Evolutionary conservation across 192 early-diverging fungal species (phyloP).

Genomic region (Backusella tuberculispora): DNA sequence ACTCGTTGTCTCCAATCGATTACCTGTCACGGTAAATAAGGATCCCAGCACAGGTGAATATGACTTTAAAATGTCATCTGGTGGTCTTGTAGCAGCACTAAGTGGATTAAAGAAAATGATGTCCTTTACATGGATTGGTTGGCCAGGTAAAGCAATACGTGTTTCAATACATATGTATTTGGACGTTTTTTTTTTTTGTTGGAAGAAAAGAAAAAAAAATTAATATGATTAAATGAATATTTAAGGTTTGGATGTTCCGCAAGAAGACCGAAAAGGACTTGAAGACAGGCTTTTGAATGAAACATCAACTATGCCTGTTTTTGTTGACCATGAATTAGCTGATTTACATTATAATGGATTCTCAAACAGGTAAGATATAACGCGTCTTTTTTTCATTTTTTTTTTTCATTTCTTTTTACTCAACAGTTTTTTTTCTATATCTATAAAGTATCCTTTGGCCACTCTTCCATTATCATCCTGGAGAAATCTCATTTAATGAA

Average conservation of each 20-base stretch:
- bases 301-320: constrained; percentile 91
- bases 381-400: not conserved
- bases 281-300: constrained; percentile 72
- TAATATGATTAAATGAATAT: not conserved
- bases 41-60: constrained; percentile 50
- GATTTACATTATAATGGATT: constrained; percentile 99
- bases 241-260: constrained; percentile 79
- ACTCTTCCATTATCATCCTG: constrained; percentile 99
- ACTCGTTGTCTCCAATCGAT: constrained; percentile 95
- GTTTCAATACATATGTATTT: not conserved
- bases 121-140: constrained; percentile 99
- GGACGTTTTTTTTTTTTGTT: not conserved
- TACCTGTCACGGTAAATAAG: constrained; percentile 90
- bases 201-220: not conserved
- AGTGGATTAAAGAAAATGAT: constrained; percentile 93
- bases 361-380: constrained; percentile 72
- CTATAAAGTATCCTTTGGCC: constrained; percentile 92
- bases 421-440: not conserved
- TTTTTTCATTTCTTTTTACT: not conserved
- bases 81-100: constrained; percentile 94
- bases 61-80: constrained; percentile 84
- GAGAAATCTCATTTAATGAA: constrained; percentile 96
- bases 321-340: constrained; percentile 90
- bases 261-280: constrained; percentile 73
- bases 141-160: constrained; percentile 74